phyloP scores from a whole-genome alignment of 768 basidiomycete genomes.

The Leccinum arenicola region DNA sequence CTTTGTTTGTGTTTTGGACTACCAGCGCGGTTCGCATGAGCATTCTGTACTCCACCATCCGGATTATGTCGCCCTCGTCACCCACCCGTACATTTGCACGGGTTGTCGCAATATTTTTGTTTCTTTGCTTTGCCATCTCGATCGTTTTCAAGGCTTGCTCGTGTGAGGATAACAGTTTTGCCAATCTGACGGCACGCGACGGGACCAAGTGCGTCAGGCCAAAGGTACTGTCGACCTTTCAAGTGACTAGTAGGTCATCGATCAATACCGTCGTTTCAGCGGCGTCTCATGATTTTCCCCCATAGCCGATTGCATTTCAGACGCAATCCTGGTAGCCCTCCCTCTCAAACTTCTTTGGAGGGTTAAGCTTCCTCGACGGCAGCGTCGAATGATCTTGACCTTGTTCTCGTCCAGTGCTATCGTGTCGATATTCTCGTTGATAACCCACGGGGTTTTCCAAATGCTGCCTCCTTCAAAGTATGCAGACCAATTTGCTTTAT shows the following conservation, averaged over 20 bases:
- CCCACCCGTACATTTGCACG: not conserved
- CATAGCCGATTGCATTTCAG: not conserved
- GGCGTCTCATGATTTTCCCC: not conserved
- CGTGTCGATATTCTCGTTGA: conserved; percentile 4
- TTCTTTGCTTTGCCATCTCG: not conserved
- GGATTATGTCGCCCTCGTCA: not conserved
- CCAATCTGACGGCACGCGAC: not conserved
- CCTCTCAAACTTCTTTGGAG: conserved; percentile 12
- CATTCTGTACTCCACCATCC: not conserved
- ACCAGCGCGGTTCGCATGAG: not conserved
- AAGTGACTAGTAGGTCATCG: not conserved
- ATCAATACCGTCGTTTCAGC: not conserved
- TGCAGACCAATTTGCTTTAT: not conserved
- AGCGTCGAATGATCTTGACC: conserved; percentile 18
- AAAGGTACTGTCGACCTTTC: not conserved
- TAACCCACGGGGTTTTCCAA: not conserved
- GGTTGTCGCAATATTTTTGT: not conserved
- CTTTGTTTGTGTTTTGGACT: not conserved
- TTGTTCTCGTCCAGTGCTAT: conserved; percentile 12
- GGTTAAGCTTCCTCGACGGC: conserved; percentile 11
- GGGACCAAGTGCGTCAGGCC: not conserved
- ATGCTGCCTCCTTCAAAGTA: not conserved
- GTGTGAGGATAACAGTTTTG: not conserved
- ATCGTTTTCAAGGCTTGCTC: not conserved
- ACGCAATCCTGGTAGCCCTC: not conserved